phyloP scores from a whole-genome alignment of 2,329 filamentous ascomycete genomes.

The Lasiodiplodia sp. region DNA sequence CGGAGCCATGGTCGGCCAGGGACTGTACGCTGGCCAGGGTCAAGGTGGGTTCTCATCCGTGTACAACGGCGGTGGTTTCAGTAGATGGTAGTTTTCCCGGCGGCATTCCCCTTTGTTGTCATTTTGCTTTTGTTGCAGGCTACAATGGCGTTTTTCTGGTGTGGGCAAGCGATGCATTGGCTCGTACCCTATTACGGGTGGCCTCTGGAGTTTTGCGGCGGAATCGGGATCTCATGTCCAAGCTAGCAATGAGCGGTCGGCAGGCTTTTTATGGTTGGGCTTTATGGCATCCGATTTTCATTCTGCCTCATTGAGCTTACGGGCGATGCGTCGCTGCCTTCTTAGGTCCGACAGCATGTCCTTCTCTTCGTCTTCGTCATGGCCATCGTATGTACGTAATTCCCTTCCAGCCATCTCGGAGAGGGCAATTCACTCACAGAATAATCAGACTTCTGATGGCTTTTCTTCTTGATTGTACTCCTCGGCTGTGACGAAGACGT shows the following conservation, averaged over 20 bases:
- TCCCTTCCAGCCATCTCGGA: slow-evolving; percentile 47
- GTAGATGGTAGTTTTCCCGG: slow-evolving; percentile 47
- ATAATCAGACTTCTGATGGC: slow-evolving; percentile 51
- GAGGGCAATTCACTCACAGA: slow-evolving; percentile 49
- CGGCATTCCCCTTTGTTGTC: slow-evolving; percentile 37
- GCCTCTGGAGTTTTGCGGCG: slow-evolving; percentile 45
- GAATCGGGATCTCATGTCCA: slow-evolving; percentile 29
- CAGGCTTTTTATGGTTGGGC: slow-evolving; percentile 35
- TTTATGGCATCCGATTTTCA: slow-evolving; percentile 29
- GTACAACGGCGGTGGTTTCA: slow-evolving; percentile 62
- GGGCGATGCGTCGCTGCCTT: slow-evolving; percentile 45
- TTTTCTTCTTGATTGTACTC: slow-evolving; percentile 39
- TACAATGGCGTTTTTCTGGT: slow-evolving; percentile 47
- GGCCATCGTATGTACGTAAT: slow-evolving; percentile 53
- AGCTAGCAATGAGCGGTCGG: slow-evolving; percentile 31
- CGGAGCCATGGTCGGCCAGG: slow-evolving; percentile 81
- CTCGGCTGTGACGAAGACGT: slow-evolving; percentile 50
- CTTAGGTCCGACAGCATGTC: slow-evolving; percentile 43
- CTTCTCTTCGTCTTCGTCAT: slow-evolving; percentile 56
- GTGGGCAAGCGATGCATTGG: slow-evolving; percentile 48
- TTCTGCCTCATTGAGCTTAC: slow-evolving; percentile 36
- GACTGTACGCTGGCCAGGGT: slow-evolving; percentile 84
- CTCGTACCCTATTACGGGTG: slow-evolving; percentile 43
- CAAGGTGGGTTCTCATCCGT: slow-evolving; percentile 93
- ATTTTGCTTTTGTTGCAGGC: slow-evolving; percentile 40